Base-by-base conservation (phyloP, 2,329 filamentous ascomycete species). In the Fusarium humuli region DNA sequence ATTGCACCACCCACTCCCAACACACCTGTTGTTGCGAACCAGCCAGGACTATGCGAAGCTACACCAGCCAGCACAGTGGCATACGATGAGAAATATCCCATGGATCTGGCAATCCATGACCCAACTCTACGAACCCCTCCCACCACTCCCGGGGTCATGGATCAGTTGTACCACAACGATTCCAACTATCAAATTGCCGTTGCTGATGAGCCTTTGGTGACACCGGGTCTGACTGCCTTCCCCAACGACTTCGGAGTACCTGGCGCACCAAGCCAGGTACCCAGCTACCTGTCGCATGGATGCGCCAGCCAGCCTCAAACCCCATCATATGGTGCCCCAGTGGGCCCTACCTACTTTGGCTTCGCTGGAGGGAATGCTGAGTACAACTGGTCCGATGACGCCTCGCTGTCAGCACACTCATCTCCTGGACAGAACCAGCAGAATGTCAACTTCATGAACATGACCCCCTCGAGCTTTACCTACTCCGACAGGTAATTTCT, bases 81-180 rank as follows among this genome's bases (percentile, higher is more conserved):
- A 47, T 60, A 78, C 4, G 73, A 77, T 37, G 67, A 71, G 29
- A 80, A 80, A 65, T 75, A 73, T 48, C 68, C 76, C 2, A 71
- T 77, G 14, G 76, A 78, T 34, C 58, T 77, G 53, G 65, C 69
- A n/a, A 48, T 78, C 37, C 82, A 76, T 23, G 83, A 86, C 65
- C 78, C 81, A 22, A 83, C 83, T 20, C 77, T 87, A 50, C 84
- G 85, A 71, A 87, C 86, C 8, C 86, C 86, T 16, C 86, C 86
- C 5, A 83, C 81, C 7, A 88, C 86, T 2, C 86, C 86, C 0
- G 85, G 84, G 18, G 73, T 86, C 37, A 76, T 84, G 65, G 77
- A 81, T 30, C 79, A 79, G 56, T 77, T 83, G 45, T 80, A 81
- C 54, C 78, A 79, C 52, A 73, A 80, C n/a, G 80, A 82, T 61